Conservation (phyloP, 2,329 filamentous ascomycete genomes). For the Penicillium sp. region DNA sequence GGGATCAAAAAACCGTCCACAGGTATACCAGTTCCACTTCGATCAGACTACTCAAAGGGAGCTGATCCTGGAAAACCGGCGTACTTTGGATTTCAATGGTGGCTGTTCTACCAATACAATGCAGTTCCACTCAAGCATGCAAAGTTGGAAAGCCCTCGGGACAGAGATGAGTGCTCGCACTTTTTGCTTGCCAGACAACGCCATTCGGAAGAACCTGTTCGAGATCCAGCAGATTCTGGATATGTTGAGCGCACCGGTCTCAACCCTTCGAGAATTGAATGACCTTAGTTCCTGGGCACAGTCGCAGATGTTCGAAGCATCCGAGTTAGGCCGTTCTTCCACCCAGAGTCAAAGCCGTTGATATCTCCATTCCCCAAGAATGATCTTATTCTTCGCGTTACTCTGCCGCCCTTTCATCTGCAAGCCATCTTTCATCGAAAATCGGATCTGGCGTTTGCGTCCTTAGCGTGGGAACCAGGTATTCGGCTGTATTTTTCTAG, state of each 20-base stretch:
- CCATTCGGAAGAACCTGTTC: conserved; percentile 51
- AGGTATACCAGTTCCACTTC: conserved; percentile 54
- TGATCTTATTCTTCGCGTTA: neutral
- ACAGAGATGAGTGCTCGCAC: conserved; percentile 52
- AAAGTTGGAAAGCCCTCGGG: conserved; percentile 50
- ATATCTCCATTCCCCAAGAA: too few relatives aligned
- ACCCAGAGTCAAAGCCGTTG: conserved; percentile 1
- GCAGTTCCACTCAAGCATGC: conserved; percentile 48
- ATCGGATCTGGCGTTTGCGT: neutral
- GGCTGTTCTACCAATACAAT: conserved; percentile 40
- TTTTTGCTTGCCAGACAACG: conserved; percentile 52
- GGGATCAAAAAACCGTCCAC: conserved; percentile 49
- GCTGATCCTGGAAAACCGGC: conserved; percentile 49
- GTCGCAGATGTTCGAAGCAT: conserved; percentile 34
- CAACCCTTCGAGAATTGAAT: conserved; percentile 42
- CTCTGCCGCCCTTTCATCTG: neutral
- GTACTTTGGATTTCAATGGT: conserved; percentile 49
- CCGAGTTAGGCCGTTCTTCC: conserved; percentile 21
- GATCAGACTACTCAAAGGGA: conserved; percentile 53
- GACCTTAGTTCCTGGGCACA: conserved; percentile 37
- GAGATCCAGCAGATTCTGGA: conserved; percentile 52
- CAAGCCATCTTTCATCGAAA: neutral
- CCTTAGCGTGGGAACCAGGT: neutral
- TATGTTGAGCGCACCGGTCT: conserved; percentile 47
- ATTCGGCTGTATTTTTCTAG: neutral